These are phyloP conservation scores for Pachysandra terminalis DNA, from an alignment of 164 flowering plant genomes.

Conservation along the genomic window DNA sequence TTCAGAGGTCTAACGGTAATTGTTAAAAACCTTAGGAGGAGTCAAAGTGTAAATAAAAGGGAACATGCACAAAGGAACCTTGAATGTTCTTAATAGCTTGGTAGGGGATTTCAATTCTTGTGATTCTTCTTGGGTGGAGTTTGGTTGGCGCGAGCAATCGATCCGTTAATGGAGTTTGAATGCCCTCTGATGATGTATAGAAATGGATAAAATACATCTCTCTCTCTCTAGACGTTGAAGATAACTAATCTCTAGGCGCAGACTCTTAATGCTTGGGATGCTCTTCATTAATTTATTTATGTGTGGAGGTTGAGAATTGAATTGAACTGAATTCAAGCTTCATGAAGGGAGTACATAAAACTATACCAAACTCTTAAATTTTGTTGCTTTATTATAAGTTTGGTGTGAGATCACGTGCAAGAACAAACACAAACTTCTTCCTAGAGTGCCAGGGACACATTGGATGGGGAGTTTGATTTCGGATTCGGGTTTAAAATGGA, in stretches of 20 bases:
- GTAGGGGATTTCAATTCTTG: background rate
- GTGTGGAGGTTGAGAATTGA: background rate
- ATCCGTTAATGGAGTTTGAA: background rate
- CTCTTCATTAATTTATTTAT: too few species aligned
- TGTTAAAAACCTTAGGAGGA: too few species aligned
- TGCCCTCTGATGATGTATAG: background rate
- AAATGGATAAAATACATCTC: background rate
- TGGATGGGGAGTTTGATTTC: too few species aligned
- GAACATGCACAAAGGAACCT: background rate
- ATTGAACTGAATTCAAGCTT: background rate
- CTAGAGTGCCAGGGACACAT: too few species aligned
- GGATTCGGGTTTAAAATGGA: too few species aligned
- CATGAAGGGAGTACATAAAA: background rate
- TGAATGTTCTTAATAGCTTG: conserved; percentile 1
- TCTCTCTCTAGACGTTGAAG: background rate
- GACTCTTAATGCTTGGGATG: too few species aligned
- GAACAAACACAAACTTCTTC: too few species aligned
- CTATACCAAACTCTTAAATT: background rate
- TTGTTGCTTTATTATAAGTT: too few species aligned
- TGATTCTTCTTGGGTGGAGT: background rate
- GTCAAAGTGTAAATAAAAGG: too few species aligned
- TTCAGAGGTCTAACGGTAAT: too few species aligned
- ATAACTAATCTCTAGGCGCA: too few species aligned
- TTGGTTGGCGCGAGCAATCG: background rate
- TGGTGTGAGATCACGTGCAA: too few species aligned